These are phyloP conservation scores for Rhodotorula sp. DNA, from an alignment of 1,284 basidiomycete genomes.

Conservation along the genomic window DNA sequence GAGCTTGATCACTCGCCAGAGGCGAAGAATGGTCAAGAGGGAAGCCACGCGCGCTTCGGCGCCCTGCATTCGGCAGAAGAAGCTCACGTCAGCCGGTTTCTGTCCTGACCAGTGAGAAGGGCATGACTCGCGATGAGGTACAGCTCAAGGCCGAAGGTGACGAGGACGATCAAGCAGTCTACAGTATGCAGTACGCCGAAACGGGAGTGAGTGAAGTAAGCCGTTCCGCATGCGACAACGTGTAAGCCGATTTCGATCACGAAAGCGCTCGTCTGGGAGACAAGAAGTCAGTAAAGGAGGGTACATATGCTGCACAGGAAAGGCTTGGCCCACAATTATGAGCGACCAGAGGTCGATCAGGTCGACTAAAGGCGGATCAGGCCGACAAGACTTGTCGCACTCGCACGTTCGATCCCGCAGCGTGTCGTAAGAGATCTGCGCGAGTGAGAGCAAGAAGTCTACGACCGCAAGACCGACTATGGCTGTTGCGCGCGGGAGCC, in stretches of 20 bases:
- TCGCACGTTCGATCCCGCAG: neutral
- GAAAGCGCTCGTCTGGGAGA: slow-evolving; percentile 3
- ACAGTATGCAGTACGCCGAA: slow-evolving; percentile 16
- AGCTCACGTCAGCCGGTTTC: neutral
- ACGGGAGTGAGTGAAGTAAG: neutral
- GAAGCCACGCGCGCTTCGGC: slow-evolving; percentile 3
- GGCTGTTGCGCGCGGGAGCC: neutral
- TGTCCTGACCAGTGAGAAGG: neutral
- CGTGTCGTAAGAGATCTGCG: slow-evolving; percentile 1
- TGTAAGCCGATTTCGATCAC: slow-evolving; percentile 14
- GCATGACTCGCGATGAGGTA: neutral
- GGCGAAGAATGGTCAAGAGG: slow-evolving; percentile 12
- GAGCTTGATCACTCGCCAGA: slow-evolving; percentile 27
- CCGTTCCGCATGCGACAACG: neutral
- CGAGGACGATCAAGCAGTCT: slow-evolving; percentile 12
- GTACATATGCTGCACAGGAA: neutral
- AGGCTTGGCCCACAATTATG: neutral
- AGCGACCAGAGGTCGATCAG: neutral
- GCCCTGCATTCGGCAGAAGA: slow-evolving; percentile 1
- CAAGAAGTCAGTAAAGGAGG: neutral
- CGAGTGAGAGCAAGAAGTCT: slow-evolving; percentile 9
- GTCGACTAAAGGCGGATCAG: neutral
- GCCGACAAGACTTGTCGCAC: neutral
- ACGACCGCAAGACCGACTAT: neutral
- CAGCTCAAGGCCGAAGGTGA: slow-evolving; percentile 16